Evolutionary conservation across 1,284 basidiomycete species (phyloP), one percentile per base, ranked within the genome.

Genomic region (Puccinia sorghi): DNA sequence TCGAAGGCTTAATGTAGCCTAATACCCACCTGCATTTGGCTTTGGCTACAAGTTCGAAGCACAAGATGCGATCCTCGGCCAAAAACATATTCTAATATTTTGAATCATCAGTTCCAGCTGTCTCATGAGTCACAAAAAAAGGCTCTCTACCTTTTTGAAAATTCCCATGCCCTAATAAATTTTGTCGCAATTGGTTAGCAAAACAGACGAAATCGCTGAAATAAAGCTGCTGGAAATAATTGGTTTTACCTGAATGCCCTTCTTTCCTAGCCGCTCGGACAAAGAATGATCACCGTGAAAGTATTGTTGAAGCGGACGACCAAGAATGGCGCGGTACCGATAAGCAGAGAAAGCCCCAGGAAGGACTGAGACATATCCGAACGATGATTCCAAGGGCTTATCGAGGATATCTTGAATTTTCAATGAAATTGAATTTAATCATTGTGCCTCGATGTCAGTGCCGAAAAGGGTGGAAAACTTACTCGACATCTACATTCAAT

Each of bases 281-380:
- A 95, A 86, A 83, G 82, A 79, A 43, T 79, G 77, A 25, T 79
- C 77, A 64, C 96, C 96, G 83, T 98, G 95, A 88, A 98, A 98
- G 86, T 98, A 98, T 85, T 98, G 95, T 83, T 96, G 92, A 41
- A 99, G 88, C 8, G 96, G 96, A 11, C 92, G 88, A 1, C 96
- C 96, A 80, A 91, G 90, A 82, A 99, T 96, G 32, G 97, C 95
- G 27, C 91, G 89, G 86, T 87, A 97, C 39, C 93, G 89, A 84
- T 98, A 98, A 6, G 94, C 94, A 8, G 93, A 95, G 87, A 98
- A 98, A 67, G 95, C 95, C 84, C 95, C 95, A 69, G 96, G 96
- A 80, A 98, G 87, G 80, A 97, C 95, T 64, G 93, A 94, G 25
- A 94, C 93, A 80, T 97, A 98, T 70, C 95, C 96, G 83, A 98